Conservation (phyloP, 192 early-diverging fungal genomes). For the Podila clonocystis region DNA sequence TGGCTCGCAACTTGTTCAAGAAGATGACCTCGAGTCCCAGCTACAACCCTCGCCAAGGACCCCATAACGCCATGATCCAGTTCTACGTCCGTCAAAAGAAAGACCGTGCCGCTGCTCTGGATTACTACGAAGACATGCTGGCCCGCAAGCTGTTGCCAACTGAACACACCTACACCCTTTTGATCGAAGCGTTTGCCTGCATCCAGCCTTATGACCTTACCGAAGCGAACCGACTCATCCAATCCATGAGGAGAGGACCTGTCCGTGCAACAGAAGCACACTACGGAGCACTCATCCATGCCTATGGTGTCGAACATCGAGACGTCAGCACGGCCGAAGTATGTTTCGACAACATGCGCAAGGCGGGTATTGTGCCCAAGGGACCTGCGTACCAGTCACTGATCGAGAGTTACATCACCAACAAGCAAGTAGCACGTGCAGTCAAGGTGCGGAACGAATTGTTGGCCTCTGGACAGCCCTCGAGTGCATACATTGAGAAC, state of each 20-base stretch:
- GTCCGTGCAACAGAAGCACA: constrained; percentile 58
- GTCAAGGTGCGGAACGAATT: constrained; percentile 58
- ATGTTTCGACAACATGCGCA: constrained; percentile 54
- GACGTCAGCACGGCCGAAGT: constrained; percentile 55
- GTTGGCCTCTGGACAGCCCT: constrained; percentile 42
- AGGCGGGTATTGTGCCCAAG: constrained; percentile 47
- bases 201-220: constrained; percentile 67
- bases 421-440: constrained; percentile 52
- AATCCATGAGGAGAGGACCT: constrained; percentile 51
- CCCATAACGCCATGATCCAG: constrained; percentile 71
- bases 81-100: constrained; percentile 66
- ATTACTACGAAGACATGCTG: constrained; percentile 58
- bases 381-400: constrained; percentile 64
- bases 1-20: constrained; percentile 55
- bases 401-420: constrained; percentile 61
- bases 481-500: constrained; percentile 67
- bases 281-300: constrained; percentile 63
- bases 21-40: constrained; percentile 57
- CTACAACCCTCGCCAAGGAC: constrained; percentile 62
- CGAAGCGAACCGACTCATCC: constrained; percentile 58
- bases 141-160: constrained; percentile 58
- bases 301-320: constrained; percentile 62
- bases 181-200: constrained; percentile 64
- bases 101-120: constrained; percentile 56
- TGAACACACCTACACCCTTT: constrained; percentile 62